Base-by-base conservation (phyloP, 768 basidiomycete species). In the Pleurotus tuoliensis region DNA sequence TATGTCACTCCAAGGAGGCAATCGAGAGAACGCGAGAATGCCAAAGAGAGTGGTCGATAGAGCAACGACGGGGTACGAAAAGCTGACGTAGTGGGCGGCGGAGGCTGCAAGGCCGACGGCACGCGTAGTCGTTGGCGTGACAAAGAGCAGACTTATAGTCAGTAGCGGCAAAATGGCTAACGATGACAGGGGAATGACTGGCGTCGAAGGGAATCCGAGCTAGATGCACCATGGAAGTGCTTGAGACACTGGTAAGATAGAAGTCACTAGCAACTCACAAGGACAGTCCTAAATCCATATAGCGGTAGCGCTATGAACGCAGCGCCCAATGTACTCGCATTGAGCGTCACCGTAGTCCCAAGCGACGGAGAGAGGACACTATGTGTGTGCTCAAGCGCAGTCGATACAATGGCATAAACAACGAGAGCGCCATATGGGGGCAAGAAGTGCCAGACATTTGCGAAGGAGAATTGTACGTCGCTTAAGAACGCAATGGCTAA, bases 371-470 rank as follows among this genome's bases (percentile, higher is more conserved):
- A 77, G 22, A 90, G 67, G 27, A 81, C 74, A 46, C 78, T 72
- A 44, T 82, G 71, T 3, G 87, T 83, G 60, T 88, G 82, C 47
- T 89, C 85, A 43, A 87, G 70, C 22, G 80, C 83, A 56, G 71
- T 81, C 0, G 87, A 84, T 2, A 82, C 73, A 18, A 87, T 61
- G 3, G 81, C 82, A 64, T 90, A 80, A 2, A 86, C 61, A 13
- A 78, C 59, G 9, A 91, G 67, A 3, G 87, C 89, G 5, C 78
- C 79, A 70, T 92, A 91, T 13, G 86, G 87, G 2, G 85, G 86
- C 24, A 83, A 58, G 47, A 76, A 73, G 39, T 72, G 67, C 71
- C 74, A 76, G 37, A 78, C 62, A 55, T 71, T 76, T 27, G 64
- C 60, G n/a, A 68, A 63, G 47, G 65, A 77, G 57, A 71, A 75